phyloP scores from a whole-genome alignment of 768 basidiomycete species.

The Boletus sp. region DNA sequence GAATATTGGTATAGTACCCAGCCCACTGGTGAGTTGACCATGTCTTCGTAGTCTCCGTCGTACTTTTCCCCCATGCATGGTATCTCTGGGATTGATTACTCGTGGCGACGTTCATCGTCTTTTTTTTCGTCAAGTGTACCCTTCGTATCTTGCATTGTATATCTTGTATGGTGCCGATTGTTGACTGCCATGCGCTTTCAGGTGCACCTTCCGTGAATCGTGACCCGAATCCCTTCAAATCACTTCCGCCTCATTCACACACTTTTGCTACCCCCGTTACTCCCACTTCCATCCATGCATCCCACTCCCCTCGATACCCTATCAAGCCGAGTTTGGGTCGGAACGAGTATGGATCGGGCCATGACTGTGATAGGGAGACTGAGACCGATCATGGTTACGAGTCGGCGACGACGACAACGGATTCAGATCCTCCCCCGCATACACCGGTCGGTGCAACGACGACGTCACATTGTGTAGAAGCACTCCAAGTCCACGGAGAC shows the following conservation, averaged over 20 bases:
- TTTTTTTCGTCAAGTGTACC: not conserved
- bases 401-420: slow-evolving; percentile 26
- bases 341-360: slow-evolving; percentile 3
- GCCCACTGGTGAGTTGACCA: slow-evolving; percentile 17
- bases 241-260: slow-evolving; percentile 4
- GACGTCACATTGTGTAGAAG: slow-evolving; percentile 3
- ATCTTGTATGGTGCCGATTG: slow-evolving; percentile 8
- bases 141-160: not conserved
- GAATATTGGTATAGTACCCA: slow-evolving; percentile 22
- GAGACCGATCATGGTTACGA: slow-evolving; percentile 27
- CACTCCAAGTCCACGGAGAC: slow-evolving; percentile 12
- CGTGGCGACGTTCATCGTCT: not conserved
- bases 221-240: slow-evolving; percentile 7
- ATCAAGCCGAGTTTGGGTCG: slow-evolving; percentile 1
- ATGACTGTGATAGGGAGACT: slow-evolving; percentile 19
- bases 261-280: not conserved
- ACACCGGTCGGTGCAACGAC: slow-evolving; percentile 20
- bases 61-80: not conserved
- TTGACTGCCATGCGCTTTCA: slow-evolving; percentile 3
- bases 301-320: slow-evolving; percentile 1
- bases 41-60: not conserved
- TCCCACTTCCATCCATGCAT: not conserved
- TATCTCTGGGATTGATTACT: not conserved
- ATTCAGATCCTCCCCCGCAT: slow-evolving; percentile 26
- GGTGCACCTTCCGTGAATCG: slow-evolving; percentile 13